phyloP scores from a whole-genome alignment of 2,329 filamentous ascomycete genomes.

The Penicillium sp. region DNA sequence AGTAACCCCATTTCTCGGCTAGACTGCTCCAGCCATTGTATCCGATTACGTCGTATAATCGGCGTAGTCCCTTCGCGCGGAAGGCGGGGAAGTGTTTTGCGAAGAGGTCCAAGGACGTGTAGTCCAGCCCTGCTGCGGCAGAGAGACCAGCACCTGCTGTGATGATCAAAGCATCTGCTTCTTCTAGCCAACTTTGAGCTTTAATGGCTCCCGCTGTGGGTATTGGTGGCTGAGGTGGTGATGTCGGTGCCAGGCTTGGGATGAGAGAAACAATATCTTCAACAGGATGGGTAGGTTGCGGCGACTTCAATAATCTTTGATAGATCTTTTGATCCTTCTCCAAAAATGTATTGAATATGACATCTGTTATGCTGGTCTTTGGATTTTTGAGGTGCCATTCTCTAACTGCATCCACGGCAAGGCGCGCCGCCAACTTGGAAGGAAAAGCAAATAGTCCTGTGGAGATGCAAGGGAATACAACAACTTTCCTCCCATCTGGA shows the following conservation, averaged over 20 bases:
- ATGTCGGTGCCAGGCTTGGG: not conserved
- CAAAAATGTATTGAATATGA: slow-evolving; percentile 28
- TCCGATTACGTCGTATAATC: slow-evolving; percentile 26
- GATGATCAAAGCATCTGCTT: slow-evolving; percentile 25
- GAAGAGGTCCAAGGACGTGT: slow-evolving; percentile 29
- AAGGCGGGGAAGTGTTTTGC: slow-evolving; percentile 30
- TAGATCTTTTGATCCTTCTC: slow-evolving; percentile 22
- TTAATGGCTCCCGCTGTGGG: slow-evolving; percentile 4
- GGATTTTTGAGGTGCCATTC: slow-evolving; percentile 19
- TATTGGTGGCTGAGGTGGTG: not conserved
- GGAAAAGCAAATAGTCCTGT: slow-evolving; percentile 30
- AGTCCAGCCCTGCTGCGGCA: slow-evolving; percentile 28
- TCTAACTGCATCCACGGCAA: slow-evolving; percentile 20
- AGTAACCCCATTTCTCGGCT: slow-evolving; percentile 28
- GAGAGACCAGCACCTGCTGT: slow-evolving; percentile 27
- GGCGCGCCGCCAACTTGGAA: slow-evolving; percentile 16
- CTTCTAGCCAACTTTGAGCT: slow-evolving; percentile 19
- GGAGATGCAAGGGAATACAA: slow-evolving; percentile 30
- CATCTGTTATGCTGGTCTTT: slow-evolving; percentile 20
- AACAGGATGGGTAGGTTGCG: not conserved
- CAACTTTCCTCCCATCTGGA: slow-evolving; percentile 19
- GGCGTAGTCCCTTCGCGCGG: slow-evolving; percentile 32
- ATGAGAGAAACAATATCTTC: not conserved
- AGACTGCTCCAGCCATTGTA: slow-evolving; percentile 19
- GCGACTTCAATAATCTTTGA: not conserved